Conservation (phyloP, 139 green algal species). For the Asterochloris sp. region DNA sequence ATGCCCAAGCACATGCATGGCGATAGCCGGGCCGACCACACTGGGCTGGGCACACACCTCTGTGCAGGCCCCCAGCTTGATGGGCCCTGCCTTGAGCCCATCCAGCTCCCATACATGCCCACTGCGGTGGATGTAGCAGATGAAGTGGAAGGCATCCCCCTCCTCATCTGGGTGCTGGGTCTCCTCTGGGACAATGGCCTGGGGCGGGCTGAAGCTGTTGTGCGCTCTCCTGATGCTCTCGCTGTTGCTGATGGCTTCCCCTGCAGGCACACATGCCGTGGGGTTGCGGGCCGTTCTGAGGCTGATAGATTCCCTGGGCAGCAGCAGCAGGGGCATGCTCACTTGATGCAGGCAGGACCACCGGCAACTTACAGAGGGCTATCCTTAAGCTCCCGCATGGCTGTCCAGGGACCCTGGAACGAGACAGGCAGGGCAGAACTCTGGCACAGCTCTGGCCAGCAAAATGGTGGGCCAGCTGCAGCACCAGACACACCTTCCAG, state of each 20-base stretch:
- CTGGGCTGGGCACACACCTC: conserved; percentile 21
- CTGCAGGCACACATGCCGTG: conserved; percentile 28
- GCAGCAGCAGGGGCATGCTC: too few relatives aligned
- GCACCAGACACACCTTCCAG: too few relatives aligned
- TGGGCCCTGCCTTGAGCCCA: conserved; percentile 91
- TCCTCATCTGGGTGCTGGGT: conserved; percentile 41
- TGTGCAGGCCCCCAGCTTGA: conserved; percentile 59
- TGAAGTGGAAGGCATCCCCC: conserved; percentile 79
- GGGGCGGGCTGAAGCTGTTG: conserved; percentile 93
- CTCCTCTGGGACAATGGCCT: conserved; percentile 79
- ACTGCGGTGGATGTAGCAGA: conserved; percentile 77
- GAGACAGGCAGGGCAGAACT: too few relatives aligned
- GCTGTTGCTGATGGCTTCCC: conserved; percentile 93
- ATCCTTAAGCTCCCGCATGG: too few relatives aligned
- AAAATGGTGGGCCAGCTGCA: too few relatives aligned
- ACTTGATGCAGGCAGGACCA: too few relatives aligned
- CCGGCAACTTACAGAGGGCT: too few relatives aligned
- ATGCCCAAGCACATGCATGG: too few relatives aligned
- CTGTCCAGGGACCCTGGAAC: too few relatives aligned
- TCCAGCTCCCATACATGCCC: conserved; percentile 94
- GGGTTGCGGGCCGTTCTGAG: neutral
- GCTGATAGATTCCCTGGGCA: neutral
- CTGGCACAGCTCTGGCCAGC: too few relatives aligned
- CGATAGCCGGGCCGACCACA: too few relatives aligned
- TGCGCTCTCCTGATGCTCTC: conserved; percentile 88